Evolutionary conservation across 805 yeast species (phyloP).

Genomic region (Kuraishia hungarica): DNA sequence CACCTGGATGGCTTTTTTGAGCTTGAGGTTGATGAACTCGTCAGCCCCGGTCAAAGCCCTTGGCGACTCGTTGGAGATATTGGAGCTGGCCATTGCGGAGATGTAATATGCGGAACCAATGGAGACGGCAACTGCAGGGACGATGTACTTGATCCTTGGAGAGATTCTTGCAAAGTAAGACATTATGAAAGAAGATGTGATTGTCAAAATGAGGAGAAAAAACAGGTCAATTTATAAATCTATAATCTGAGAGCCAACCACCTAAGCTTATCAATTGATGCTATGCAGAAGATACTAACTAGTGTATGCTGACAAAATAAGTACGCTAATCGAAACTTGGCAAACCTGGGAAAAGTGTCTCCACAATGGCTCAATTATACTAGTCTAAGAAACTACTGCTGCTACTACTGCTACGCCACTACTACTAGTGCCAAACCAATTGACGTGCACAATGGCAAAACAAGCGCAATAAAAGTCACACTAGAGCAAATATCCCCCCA

Average conservation of each 20-base stretch:
- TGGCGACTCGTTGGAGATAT: slow-evolving; percentile 24
- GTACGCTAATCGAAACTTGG: background rate
- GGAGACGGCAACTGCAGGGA: slow-evolving; percentile 31
- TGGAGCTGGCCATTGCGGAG: slow-evolving; percentile 17
- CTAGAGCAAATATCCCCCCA: background rate
- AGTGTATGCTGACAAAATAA: too few relatives aligned
- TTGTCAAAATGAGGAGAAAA: background rate
- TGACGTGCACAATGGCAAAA: background rate
- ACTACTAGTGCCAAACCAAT: too few relatives aligned
- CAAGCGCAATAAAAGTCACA: background rate
- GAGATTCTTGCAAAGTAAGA: slow-evolving; percentile 18
- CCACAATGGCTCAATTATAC: background rate
- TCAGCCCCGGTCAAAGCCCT: slow-evolving; percentile 54
- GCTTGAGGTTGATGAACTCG: slow-evolving; percentile 65
- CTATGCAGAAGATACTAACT: too few relatives aligned
- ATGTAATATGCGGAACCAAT: slow-evolving; percentile 28
- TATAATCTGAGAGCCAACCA: too few relatives aligned
- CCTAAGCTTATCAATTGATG: too few relatives aligned
- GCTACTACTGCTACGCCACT: too few relatives aligned
- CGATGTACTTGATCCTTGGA: slow-evolving; percentile 4
- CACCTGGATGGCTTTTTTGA: slow-evolving; percentile 36
- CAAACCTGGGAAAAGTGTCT: too few relatives aligned
- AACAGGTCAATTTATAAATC: too few relatives aligned
- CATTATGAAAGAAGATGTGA: slow-evolving; percentile 8
- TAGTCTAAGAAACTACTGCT: background rate